Conservation (phyloP, 345 rosid genomes). For the Corymbia maculata region DNA sequence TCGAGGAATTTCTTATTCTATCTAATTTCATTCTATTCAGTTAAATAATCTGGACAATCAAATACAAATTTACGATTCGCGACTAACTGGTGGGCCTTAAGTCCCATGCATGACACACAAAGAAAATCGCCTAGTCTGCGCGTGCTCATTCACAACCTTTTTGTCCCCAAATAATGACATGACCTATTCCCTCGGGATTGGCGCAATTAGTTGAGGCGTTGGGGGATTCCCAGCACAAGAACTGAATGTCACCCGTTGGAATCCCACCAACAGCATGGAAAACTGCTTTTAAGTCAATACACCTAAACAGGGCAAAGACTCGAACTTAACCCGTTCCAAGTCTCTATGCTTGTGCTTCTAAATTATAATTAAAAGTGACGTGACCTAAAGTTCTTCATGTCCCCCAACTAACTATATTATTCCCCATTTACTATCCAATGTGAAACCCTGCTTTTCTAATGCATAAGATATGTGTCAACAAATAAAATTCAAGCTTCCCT, state of each 20-base stretch:
- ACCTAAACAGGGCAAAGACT: not conserved
- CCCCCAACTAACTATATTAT: not conserved
- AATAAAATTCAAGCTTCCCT: not conserved
- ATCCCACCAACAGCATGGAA: not conserved
- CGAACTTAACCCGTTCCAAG: not conserved
- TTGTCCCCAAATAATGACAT: not conserved
- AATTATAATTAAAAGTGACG: no score
- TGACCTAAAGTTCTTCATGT: not conserved
- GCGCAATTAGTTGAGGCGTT: not conserved
- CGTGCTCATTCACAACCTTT: not conserved
- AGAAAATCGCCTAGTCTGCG: not conserved
- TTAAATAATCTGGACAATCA: not conserved
- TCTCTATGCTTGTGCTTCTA: not conserved
- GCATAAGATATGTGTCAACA: not conserved
- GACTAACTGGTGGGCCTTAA: no score
- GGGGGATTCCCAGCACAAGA: not conserved
- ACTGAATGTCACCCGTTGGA: not conserved
- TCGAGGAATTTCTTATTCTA: no score
- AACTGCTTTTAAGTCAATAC: not conserved
- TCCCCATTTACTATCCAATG: not conserved
- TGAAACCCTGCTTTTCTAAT: not conserved
- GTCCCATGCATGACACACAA: no score
- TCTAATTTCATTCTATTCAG: not conserved
- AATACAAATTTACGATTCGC: not conserved
- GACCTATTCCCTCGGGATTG: not conserved